phyloP scores from a whole-genome alignment of 2,329 filamentous ascomycete genomes.

The Mycosphaerella sp. region DNA sequence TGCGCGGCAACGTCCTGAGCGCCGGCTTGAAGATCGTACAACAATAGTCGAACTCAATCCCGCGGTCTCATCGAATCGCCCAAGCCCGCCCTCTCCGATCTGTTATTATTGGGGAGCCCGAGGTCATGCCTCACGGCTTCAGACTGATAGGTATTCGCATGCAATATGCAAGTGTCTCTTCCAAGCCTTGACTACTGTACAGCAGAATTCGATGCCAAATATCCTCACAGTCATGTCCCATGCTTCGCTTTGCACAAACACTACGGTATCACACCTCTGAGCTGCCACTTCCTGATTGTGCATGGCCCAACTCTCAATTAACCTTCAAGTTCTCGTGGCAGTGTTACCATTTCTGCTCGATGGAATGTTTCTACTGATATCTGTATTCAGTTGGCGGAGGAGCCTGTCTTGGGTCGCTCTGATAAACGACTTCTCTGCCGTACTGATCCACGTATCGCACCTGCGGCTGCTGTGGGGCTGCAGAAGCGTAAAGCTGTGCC shows the following conservation, averaged over 20 bases:
- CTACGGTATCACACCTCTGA: not conserved
- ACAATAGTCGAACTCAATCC: not conserved
- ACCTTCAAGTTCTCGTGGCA: not conserved
- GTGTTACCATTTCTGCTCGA: not conserved
- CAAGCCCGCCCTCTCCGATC: not conserved
- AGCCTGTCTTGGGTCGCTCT: slow-evolving; percentile 24
- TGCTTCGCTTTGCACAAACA: not conserved
- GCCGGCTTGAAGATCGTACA: not conserved
- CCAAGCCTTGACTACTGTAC: not conserved
- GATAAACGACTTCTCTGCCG: slow-evolving; percentile 29
- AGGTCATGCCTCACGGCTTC: not conserved
- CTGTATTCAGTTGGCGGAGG: slow-evolving; percentile 23
- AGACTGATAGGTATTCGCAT: not conserved
- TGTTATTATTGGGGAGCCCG: slow-evolving; percentile 1
- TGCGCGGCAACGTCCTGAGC: no score
- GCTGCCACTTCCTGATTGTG: not conserved
- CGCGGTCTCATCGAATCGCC: no score
- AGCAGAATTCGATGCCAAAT: not conserved
- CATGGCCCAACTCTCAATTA: not conserved
- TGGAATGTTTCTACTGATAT: slow-evolving; percentile 20
- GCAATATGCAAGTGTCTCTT: not conserved
- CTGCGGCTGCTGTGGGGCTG: slow-evolving; percentile 19
- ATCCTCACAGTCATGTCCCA: not conserved
- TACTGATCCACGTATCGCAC: slow-evolving; percentile 41
- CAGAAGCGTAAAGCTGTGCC: slow-evolving; percentile 19